A percentile compares a stretch with the other conserved stretches of the same genome.
Conservation (phyloP, 176 grass and related monocot genomes). For the Oryza glaberrima region DNA sequence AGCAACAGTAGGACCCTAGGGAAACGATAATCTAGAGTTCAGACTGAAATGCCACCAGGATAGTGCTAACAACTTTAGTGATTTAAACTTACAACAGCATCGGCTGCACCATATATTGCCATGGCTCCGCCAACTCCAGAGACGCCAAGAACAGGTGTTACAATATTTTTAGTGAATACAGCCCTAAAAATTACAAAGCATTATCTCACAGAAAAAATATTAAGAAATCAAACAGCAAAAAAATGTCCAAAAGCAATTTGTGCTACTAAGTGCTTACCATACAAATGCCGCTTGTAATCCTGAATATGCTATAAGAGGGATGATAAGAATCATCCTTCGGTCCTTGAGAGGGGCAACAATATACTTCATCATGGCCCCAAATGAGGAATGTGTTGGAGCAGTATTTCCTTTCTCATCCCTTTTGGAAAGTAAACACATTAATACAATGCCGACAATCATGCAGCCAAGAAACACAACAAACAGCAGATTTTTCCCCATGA, state of each 20-base stretch:
- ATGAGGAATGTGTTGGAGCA: conserved; percentile 51
- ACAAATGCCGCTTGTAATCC: conserved; percentile 97
- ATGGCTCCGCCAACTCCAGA: conserved; percentile 94
- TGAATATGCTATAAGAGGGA: conserved; percentile 91
- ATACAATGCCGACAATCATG: conserved; percentile 85
- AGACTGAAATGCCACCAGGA: neutral
- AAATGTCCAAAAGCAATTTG: conserved; percentile 1
- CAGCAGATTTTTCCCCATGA: conserved; percentile 77
- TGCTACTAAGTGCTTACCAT: conserved; percentile 71
- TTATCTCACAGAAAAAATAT: conserved; percentile 22
- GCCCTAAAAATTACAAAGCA: conserved; percentile 52
- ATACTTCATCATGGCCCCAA: conserved; percentile 70
- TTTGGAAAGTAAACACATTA: conserved; percentile 92
- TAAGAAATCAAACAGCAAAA: conserved; percentile 28
- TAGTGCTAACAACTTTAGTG: neutral
- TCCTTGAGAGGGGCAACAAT: conserved; percentile 77
- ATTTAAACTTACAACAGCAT: conserved; percentile 79
- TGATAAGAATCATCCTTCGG: conserved; percentile 79
- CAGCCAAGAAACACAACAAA: conserved; percentile 90
- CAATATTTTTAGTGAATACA: conserved; percentile 92
- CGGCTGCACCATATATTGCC: conserved; percentile 91
- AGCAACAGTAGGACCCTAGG: neutral
- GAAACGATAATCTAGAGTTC: neutral
- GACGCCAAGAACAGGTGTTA: conserved; percentile 92
- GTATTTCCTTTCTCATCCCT: conserved; percentile 66